Evolutionary conservation across 2,329 filamentous ascomycete genomes (phyloP).

Genomic region (Teratosphaeria epicoccoides): DNA sequence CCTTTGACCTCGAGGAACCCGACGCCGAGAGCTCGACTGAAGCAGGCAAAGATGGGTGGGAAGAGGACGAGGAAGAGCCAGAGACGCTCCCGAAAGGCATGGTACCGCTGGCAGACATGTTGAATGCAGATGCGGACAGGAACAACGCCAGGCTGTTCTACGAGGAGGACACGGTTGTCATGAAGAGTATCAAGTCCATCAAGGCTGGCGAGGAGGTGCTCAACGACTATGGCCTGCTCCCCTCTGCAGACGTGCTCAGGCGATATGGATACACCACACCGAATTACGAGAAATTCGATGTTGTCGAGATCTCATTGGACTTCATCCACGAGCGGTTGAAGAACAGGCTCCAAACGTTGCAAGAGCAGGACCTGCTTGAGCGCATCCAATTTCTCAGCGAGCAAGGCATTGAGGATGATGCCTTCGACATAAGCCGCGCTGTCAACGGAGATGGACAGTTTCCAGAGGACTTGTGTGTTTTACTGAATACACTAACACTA

Average conservation of each 20-base stretch:
- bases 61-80: slow-evolving; percentile 30
- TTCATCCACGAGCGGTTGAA: slow-evolving; percentile 42
- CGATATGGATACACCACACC: slow-evolving; percentile 80
- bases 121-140: slow-evolving; percentile 73
- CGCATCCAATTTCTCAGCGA: slow-evolving; percentile 49
- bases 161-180: slow-evolving; percentile 51
- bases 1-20: slow-evolving; percentile 63
- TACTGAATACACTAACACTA: slow-evolving; percentile 37
- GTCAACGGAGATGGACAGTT: slow-evolving; percentile 27
- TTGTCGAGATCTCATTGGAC: slow-evolving; percentile 63
- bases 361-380: slow-evolving; percentile 3
- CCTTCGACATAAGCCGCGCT: slow-evolving; percentile 47
- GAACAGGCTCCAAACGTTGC: slow-evolving; percentile 4
- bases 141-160: slow-evolving; percentile 66
- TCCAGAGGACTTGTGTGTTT: slow-evolving; percentile 32
- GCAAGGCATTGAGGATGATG: slow-evolving; percentile 57
- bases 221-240: slow-evolving; percentile 81
- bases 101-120: slow-evolving; percentile 81
- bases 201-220: slow-evolving; percentile 63
- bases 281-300: slow-evolving; percentile 68
- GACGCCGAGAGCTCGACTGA: slow-evolving; percentile 29
- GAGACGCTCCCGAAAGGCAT: slow-evolving; percentile 57
- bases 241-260: slow-evolving; percentile 69
- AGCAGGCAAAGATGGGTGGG: slow-evolving; percentile 41
- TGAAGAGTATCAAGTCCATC: slow-evolving; percentile 61